Base-by-base conservation (phyloP, 306 rosid genomes). In the Malus sylvestris region DNA sequence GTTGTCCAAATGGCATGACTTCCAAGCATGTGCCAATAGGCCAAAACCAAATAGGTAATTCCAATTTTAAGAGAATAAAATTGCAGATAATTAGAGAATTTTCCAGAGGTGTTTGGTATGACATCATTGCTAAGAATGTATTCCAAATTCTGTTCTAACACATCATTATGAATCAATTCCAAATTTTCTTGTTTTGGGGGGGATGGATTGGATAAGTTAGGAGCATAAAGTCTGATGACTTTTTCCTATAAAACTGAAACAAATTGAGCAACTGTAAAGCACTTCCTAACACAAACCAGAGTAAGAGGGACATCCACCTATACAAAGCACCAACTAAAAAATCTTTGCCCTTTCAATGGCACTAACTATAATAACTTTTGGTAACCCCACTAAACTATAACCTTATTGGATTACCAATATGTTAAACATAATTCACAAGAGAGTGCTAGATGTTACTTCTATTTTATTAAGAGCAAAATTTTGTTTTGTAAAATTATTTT, bases 81-180 rank as follows among this genome's bases (percentile, higher is more conserved):
- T 38, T 38, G 27, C 51, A 45, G 72, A 76, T 70, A 16, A 49
- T 15, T 49, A 63, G 77, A 75, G 81, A 76, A 75, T 65, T 76
- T 65, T 67, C 38, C 40, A 5, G 14, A 22, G 38, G 30, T 67
- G 67, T 57, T 76, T 18, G 78, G 73, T 44, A 52, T 62, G 29
- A 62, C 53, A 51, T 19, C 19, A 29, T 27, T 27, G 44, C 23
- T 32, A 63, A 22, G 84, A 66, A 81, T 72, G 46, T 35, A 59
- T 76, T 76, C 71, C 25, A 58, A 40, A 22, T 62, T 70, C 52
- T 55, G 61, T 40, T 16, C 6, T n/a, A 51, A 45, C 38, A 32
- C 30, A 18, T 52, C 18, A 15, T 29, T 10, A 65, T 64, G 77
- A 77, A 52, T 81, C 63, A 29, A 55, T 81, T 22, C 80, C 65